Percentiles rank a stretch among this genome's conserved stretches.
phyloP scores from a whole-genome alignment of 164 flowering plant genomes.

The Cinnamomum micranthum region DNA sequence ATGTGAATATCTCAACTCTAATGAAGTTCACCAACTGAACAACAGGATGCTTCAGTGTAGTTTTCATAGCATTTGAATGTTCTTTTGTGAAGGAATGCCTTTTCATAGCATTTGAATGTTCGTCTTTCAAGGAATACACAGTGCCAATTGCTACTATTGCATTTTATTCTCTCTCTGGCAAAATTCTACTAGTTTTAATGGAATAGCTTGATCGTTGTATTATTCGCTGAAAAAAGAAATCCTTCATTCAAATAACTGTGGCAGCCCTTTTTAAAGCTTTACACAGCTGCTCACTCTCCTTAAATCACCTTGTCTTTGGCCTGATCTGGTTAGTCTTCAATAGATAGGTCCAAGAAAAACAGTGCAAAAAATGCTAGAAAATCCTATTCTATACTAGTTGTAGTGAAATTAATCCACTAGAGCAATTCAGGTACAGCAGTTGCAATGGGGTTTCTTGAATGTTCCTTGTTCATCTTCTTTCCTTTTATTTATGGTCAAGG shows the following conservation, averaged over 20 bases:
- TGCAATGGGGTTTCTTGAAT: constrained; percentile 1
- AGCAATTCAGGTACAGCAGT: not conserved
- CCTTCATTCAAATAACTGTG: too few relatives aligned
- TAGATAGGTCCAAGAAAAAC: too few relatives aligned
- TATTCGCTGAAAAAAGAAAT: too few relatives aligned
- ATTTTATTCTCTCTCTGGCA: not conserved
- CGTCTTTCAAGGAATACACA: not conserved
- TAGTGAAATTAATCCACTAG: too few relatives aligned
- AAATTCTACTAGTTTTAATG: too few relatives aligned
- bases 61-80: not conserved
- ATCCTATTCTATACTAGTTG: too few relatives aligned
- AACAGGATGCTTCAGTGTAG: not conserved
- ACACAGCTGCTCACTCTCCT: too few relatives aligned
- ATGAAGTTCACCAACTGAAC: not conserved
- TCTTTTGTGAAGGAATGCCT: not conserved
- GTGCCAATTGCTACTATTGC: not conserved
- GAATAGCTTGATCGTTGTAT: too few relatives aligned
- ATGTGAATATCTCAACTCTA: not conserved
- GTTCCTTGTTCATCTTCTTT: not conserved
- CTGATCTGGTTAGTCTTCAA: too few relatives aligned
- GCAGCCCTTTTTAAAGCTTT: too few relatives aligned
- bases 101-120: not conserved
- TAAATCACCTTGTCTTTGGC: too few relatives aligned
- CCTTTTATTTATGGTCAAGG: not conserved
- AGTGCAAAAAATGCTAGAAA: too few relatives aligned